phyloP scores from a whole-genome alignment of 805 yeast species.

The Saccharomycopsis fermentans region DNA sequence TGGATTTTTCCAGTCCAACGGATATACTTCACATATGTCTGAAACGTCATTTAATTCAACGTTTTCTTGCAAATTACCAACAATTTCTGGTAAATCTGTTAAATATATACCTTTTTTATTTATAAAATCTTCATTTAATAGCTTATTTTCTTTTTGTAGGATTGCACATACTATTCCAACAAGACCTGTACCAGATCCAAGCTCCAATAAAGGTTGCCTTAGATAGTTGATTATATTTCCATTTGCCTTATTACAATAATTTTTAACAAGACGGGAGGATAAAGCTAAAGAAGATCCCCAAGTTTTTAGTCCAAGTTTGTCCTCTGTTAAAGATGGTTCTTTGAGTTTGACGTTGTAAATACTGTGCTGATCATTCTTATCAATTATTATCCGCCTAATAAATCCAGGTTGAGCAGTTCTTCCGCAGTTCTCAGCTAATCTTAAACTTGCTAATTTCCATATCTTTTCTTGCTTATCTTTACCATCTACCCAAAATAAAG shows the following conservation, averaged over 20 bases:
- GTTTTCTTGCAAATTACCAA: conserved; percentile 56
- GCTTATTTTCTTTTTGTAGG: conserved; percentile 31
- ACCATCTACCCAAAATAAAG: conserved; percentile 37
- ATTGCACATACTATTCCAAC: conserved; percentile 63
- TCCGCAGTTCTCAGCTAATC: conserved; percentile 78
- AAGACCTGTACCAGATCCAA: conserved; percentile 95
- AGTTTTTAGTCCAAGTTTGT: conserved; percentile 82
- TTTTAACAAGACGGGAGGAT: conserved; percentile 39
- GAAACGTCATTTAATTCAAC: conserved; percentile 39
- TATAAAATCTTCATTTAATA: conserved; percentile 14
- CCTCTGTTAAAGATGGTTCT: conserved; percentile 83
- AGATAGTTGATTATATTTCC: conserved; percentile 17
- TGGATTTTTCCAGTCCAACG: conserved; percentile 75
- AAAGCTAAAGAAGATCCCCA: conserved; percentile 89
- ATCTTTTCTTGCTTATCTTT: conserved; percentile 29
- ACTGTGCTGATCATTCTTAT: conserved; percentile 14
- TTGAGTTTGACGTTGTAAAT: conserved; percentile 31
- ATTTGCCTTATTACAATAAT: conserved; percentile 18
- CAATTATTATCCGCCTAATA: conserved; percentile 45
- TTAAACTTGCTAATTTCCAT: conserved; percentile 44
- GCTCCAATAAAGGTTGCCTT: conserved; percentile 39
- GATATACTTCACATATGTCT: conserved; percentile 29
- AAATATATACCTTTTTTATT: conserved; percentile 34
- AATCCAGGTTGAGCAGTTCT: conserved; percentile 72
- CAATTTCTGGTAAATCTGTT: conserved; percentile 76